These are phyloP conservation scores for Barnettozyma wickerhamii DNA, from an alignment of 805 yeast species.

Conservation along the genomic window DNA sequence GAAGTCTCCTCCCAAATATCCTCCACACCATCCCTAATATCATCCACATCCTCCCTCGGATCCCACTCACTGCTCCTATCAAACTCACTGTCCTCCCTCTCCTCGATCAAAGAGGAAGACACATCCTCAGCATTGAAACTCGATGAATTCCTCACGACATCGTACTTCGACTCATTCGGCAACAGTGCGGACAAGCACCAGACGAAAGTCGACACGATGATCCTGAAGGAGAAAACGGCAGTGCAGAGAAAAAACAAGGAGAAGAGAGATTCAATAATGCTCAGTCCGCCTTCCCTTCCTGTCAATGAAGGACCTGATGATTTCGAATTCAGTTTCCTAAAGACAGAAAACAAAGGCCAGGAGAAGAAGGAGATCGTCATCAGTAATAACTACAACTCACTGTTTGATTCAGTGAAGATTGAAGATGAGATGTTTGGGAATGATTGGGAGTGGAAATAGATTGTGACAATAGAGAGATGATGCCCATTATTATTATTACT, in stretches of 20 bases:
- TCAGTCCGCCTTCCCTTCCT: conserved; percentile 10
- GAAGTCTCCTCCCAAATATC: conserved; percentile 20
- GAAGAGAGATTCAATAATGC: not conserved
- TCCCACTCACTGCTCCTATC: conserved; percentile 8
- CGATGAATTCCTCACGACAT: conserved; percentile 23
- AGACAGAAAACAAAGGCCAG: conserved; percentile 13
- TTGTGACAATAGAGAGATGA: no score
- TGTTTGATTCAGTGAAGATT: conserved; percentile 11
- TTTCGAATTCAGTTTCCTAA: conserved; percentile 24
- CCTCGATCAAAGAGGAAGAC: conserved; percentile 23
- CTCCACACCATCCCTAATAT: conserved; percentile 23
- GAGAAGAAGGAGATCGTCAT: conserved; percentile 3
- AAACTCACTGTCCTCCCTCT: conserved; percentile 12
- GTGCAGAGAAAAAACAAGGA: not conserved
- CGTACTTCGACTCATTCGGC: conserved; percentile 24
- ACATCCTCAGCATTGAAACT: conserved; percentile 14
- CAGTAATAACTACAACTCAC: conserved; percentile 13
- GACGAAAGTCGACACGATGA: conserved; percentile 3
- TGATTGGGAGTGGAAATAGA: conserved; percentile 22
- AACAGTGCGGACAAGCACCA: conserved; percentile 3
- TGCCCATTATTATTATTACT: not conserved
- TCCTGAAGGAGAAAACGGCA: conserved; percentile 1
- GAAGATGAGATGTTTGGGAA: conserved; percentile 14
- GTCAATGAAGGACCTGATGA: conserved; percentile 11
- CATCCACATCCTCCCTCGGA: conserved; percentile 15